phyloP scores from a whole-genome alignment of 1,284 basidiomycete species.

The Vanrija pseudolonga region DNA sequence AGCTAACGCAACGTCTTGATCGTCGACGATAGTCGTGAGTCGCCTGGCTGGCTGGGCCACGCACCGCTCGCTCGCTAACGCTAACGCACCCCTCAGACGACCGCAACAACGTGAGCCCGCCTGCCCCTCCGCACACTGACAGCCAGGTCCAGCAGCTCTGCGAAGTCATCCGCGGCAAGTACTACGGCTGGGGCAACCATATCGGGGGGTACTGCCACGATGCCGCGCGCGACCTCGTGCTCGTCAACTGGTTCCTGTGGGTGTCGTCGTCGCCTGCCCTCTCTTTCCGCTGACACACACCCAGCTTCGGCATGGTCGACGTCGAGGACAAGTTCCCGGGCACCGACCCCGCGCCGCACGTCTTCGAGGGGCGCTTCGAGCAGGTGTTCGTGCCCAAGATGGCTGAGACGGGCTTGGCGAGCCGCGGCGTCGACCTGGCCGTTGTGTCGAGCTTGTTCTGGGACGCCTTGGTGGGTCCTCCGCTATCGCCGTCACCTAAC shows the following conservation, averaged over 20 bases:
- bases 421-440: conserved; percentile 12
- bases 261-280: not conserved
- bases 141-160: conserved; percentile 6
- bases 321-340: conserved; percentile 16
- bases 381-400: conserved; percentile 17
- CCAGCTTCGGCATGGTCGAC: conserved; percentile 25
- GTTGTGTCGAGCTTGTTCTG: conserved; percentile 21
- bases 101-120: conserved; percentile 2
- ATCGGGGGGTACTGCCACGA: conserved; percentile 17
- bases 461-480: conserved; percentile 20
- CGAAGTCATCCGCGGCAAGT: conserved; percentile 3
- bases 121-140: no score
- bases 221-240: conserved; percentile 13
- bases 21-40: not conserved
- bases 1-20: not conserved
- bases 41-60: no score
- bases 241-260: conserved; percentile 28
- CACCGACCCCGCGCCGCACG: conserved; percentile 4
- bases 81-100: not conserved
- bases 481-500: not conserved
- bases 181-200: conserved; percentile 15
- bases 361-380: conserved; percentile 17
- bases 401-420: conserved; percentile 7
- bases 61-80: no score
- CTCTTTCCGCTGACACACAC: not conserved